Base-by-base conservation (phyloP, 768 basidiomycete genomes). In the Phlebiopsis gigantea region DNA sequence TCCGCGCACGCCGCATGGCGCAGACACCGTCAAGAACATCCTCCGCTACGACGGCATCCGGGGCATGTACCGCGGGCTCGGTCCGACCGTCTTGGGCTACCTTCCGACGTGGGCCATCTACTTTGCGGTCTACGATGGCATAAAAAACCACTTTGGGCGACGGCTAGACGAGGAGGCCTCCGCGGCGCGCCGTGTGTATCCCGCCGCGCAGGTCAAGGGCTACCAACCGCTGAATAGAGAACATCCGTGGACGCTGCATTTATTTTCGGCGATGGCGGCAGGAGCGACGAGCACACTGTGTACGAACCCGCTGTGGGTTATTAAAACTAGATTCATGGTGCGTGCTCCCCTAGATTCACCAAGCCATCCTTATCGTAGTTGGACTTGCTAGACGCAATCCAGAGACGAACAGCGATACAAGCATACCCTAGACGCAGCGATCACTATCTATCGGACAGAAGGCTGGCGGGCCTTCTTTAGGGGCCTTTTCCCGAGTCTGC, bases 91-190 rank as follows among this genome's bases (percentile, higher is more conserved):
- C 55, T 79, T 95, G 7, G 97, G 97, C 14, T 98, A 99, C 73
- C 82, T 98, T 41, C 97, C 97, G 21, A 98, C 96, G 2, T 98
- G 95, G 97, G 97, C 94, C 24, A 98, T 98, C 64, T 98, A 98
- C 71, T 98, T 98, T 71, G 85, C 93, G 21, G 93, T 98, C 24
- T 98, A 98, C 73, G 97, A 99, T 73, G 85, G 89, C 57, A 90
- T 98, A 73, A 98, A 98, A 78, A 81, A 80, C 14, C 73, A 77
- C 47, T 89, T 93, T 67, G 90, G 92, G 21, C 84, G 84, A 62
- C 74, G 78, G 30, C 82, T 85, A 5, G 72, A 81, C 19, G 74
- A 81, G 68, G 57, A 68, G 52, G 50, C 62, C 53, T 54, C 58
- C 52, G 62, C 61, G 5, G 57, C 60, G 22, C 80, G 84, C 28